Evolutionary conservation across 805 yeast species (phyloP).

Genomic region (Starmerella sp.): DNA sequence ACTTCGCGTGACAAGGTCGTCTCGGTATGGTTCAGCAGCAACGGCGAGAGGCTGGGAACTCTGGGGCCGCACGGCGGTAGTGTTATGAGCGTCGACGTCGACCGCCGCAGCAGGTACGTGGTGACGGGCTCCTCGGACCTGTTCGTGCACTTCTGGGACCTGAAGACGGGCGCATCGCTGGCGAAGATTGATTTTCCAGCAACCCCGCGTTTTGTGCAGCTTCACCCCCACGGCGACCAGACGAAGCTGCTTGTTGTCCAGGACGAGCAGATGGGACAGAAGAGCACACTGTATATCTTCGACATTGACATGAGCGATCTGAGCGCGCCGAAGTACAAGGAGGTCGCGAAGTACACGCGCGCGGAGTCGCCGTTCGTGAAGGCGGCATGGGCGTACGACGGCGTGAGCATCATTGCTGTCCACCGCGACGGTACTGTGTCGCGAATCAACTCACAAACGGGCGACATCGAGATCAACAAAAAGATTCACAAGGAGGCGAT

Average conservation of each 20-base stretch:
- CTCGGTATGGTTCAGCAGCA: slow-evolving; percentile 85
- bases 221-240: slow-evolving; percentile 58
- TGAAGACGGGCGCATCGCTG: slow-evolving; percentile 51
- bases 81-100: slow-evolving; percentile 87
- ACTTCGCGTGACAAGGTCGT: slow-evolving; percentile 81
- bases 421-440: slow-evolving; percentile 79
- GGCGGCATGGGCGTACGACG: slow-evolving; percentile 79
- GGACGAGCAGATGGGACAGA: slow-evolving; percentile 85
- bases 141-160: slow-evolving; percentile 73
- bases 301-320: slow-evolving; percentile 43
- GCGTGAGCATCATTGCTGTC: slow-evolving; percentile 66
- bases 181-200: slow-evolving; percentile 58
- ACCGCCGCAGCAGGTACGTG: slow-evolving; percentile 51
- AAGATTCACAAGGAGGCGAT: slow-evolving; percentile 62
- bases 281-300: slow-evolving; percentile 64
- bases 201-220: slow-evolving; percentile 86
- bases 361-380: slow-evolving; percentile 37
- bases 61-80: slow-evolving; percentile 84
- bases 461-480: slow-evolving; percentile 48
- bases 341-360: slow-evolving; percentile 34
- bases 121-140: slow-evolving; percentile 90
- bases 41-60: slow-evolving; percentile 96
- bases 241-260: slow-evolving; percentile 55
- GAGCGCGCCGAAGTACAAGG: slow-evolving; percentile 35
- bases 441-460: slow-evolving; percentile 66